Percentiles rank a stretch among this genome's conserved stretches.
Evolutionary conservation across 2,329 filamentous ascomycete genomes (phyloP).

Genomic region (Botrytis galanthina): DNA sequence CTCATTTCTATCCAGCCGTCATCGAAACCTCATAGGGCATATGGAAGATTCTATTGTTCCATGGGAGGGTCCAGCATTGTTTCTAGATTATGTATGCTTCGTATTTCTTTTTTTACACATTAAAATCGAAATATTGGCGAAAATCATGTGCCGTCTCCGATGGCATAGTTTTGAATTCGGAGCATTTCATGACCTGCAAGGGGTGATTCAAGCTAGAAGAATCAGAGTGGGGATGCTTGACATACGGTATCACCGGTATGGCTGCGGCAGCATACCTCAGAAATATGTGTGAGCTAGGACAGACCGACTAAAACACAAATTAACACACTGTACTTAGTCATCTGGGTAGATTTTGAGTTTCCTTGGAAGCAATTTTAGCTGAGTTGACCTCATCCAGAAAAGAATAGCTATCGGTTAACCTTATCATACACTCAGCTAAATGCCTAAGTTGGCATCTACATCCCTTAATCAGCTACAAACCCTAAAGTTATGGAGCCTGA

Average conservation of each 20-base stretch:
- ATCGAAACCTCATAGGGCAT: background rate
- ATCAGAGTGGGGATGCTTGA: background rate
- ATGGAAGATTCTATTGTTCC: slow-evolving; percentile 1
- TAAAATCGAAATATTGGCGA: background rate
- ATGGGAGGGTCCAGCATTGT: background rate
- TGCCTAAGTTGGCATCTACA: background rate
- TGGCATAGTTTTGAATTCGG: background rate
- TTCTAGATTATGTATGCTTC: background rate
- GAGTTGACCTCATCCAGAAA: background rate
- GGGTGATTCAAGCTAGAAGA: slow-evolving; percentile 9
- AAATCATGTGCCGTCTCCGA: background rate
- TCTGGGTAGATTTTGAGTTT: background rate
- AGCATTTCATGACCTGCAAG: background rate
- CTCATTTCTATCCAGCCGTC: background rate
- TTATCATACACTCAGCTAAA: background rate
- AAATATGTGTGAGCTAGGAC: background rate
- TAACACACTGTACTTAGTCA: background rate
- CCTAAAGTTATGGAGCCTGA: background rate
- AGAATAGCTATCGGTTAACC: slow-evolving; percentile 5
- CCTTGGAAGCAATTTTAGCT: slow-evolving; percentile 3
- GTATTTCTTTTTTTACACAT: background rate
- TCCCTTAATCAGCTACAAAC: background rate
- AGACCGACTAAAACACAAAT: background rate
- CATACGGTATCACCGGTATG: background rate
- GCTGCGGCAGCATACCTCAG: background rate